Conservation (phyloP, 2,329 filamentous ascomycete genomes). For the Piedraia hortae region DNA sequence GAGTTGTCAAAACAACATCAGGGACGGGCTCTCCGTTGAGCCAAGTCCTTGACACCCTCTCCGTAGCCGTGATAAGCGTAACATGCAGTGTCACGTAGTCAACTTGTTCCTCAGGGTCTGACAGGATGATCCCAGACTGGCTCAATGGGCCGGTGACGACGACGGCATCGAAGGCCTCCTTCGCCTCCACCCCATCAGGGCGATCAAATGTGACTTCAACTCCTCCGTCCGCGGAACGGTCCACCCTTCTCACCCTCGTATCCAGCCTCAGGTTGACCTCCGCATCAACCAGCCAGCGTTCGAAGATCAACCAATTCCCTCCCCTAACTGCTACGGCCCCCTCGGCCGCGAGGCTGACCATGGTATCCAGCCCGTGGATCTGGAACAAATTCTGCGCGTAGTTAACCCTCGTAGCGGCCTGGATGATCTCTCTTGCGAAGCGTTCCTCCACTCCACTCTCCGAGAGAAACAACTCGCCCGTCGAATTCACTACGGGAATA, state of each 20-base stretch:
- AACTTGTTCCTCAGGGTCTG: slow-evolving; percentile 24
- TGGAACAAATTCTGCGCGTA: slow-evolving; percentile 70
- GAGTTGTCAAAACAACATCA: slow-evolving; percentile 55
- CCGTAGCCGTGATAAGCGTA: slow-evolving; percentile 60
- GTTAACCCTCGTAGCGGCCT: slow-evolving; percentile 77
- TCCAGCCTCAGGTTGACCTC: slow-evolving; percentile 34
- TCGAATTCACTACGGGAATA: slow-evolving; percentile 24
- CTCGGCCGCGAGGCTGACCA: slow-evolving; percentile 77
- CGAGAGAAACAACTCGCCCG: slow-evolving; percentile 45
- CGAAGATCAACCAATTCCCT: slow-evolving; percentile 88
- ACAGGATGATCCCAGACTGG: slow-evolving; percentile 37
- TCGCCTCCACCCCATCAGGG: too few relatives aligned
- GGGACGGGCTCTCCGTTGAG: slow-evolving; percentile 47
- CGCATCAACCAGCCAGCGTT: slow-evolving; percentile 44
- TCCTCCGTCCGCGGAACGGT: background rate
- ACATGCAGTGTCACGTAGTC: slow-evolving; percentile 72
- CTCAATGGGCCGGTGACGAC: slow-evolving; percentile 67
- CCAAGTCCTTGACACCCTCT: slow-evolving; percentile 38
- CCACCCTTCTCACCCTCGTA: slow-evolving; percentile 26
- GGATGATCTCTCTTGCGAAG: slow-evolving; percentile 60
- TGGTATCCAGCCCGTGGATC: slow-evolving; percentile 71
- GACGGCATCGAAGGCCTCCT: slow-evolving; percentile 24
- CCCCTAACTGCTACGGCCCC: slow-evolving; percentile 54
- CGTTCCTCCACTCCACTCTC: slow-evolving; percentile 35
- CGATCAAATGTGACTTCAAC: background rate